Conservation (phyloP, 2,329 filamentous ascomycete genomes). For the Colletotrichum tabaci region DNA sequence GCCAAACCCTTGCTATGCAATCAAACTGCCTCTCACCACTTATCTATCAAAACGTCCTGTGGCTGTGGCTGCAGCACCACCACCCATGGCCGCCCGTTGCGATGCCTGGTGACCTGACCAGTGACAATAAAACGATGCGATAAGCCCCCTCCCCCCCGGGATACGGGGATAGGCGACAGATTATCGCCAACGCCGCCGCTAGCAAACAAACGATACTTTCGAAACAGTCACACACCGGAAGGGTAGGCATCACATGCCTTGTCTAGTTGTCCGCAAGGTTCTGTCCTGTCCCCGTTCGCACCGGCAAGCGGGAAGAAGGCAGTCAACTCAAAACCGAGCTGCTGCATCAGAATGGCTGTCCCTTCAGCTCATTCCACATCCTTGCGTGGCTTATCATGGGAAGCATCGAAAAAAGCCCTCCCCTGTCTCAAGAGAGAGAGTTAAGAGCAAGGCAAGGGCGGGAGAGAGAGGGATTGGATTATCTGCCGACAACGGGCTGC, state of each 20-base stretch:
- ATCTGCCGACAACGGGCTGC: not conserved
- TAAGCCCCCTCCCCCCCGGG: too few relatives aligned
- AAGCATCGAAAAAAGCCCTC: not conserved
- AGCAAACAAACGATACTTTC: conserved; percentile 16
- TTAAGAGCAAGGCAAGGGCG: too few relatives aligned
- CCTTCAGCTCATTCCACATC: not conserved
- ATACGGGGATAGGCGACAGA: conserved; percentile 17
- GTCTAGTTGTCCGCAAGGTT: not conserved
- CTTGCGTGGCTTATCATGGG: not conserved
- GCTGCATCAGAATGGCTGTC: not conserved
- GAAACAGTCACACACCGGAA: conserved; percentile 9
- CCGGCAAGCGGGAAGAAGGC: not conserved
- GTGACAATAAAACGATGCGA: too few relatives aligned
- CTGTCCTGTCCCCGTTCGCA: not conserved
- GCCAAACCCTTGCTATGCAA: conserved; percentile 11
- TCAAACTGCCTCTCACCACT: conserved; percentile 8
- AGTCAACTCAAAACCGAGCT: not conserved
- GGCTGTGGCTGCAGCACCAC: conserved; percentile 33
- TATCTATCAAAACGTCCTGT: conserved; percentile 25
- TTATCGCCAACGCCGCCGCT: conserved; percentile 12
- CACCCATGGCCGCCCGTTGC: conserved; percentile 4
- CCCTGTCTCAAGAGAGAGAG: conserved; percentile 10
- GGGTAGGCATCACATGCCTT: conserved; percentile 4
- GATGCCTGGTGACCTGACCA: not conserved
- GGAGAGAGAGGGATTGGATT: too few relatives aligned